Evolutionary conservation across 2,329 filamentous ascomycete species (phyloP), one percentile per base, ranked within the genome.

Genomic region (Tolypocladium ovalisporum): DNA sequence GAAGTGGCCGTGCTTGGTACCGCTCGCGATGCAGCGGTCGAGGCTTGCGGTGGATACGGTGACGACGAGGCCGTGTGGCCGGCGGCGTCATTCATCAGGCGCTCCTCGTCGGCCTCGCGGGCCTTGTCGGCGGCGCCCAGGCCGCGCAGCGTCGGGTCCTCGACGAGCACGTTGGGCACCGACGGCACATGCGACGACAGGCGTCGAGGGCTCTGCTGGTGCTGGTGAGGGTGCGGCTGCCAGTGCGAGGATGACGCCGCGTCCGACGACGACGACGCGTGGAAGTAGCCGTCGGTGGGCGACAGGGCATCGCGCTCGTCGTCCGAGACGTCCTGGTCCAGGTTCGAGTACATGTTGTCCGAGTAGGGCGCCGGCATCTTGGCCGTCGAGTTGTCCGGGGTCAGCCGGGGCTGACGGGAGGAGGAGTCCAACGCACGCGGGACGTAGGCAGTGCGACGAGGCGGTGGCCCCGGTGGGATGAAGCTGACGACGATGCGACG

Each of bases 271-370:
- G 70, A 71, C 34, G 73, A 73, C 65, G 71, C 69, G 63, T 72
- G 71, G 65, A 81, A 81, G 72, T 79, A 79, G 39, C 77, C 78
- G 59, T 81, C 76, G n/a, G 76, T 74, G 42, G 78, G 78, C 35
- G 78, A 80, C 57, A 79, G 68, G 44, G 70, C 68, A 57, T 73
- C 68, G 56, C 58, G 60, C 24, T 73, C 63, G 42, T 72, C 67
- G 58, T 67, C 68, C 53, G 73, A 73, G 67, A 75, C 72, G 55
- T 67, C 61, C 34, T 59, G 54, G 24, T 55, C 58, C 54, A 55
- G 55, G 44, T 67, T 70, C 58, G 75, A 76, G 69, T 78, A 77
- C 60, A 79, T 66, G 60, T 77, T 73, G 66, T 79, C 76, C 32
- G 76, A 74, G 67, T 78, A 76, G n/a, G 74, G 74, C 35, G 67